phyloP scores from a whole-genome alignment of 192 early-diverging fungal species.

The Funneliformis mosseae region DNA sequence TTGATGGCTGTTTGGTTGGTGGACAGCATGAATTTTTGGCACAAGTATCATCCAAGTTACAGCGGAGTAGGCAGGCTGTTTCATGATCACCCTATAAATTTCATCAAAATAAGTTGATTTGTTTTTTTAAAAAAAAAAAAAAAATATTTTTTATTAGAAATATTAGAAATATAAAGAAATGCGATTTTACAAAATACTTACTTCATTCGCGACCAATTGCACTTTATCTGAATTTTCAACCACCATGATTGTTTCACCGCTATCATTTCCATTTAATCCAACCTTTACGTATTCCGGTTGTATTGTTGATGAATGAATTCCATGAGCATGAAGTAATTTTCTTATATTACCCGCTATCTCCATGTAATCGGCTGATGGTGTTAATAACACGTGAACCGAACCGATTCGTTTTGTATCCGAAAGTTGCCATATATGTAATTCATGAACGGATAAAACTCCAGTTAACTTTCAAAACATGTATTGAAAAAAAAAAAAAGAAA shows the following conservation, averaged over 20 bases:
- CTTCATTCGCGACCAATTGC: background rate
- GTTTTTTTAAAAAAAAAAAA: background rate
- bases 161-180: background rate
- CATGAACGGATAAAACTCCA: slow-evolving; percentile 78
- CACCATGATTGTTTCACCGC: background rate
- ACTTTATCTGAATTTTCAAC: background rate
- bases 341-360: slow-evolving; percentile 71
- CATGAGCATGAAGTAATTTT: slow-evolving; percentile 72
- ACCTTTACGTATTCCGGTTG: slow-evolving; percentile 83
- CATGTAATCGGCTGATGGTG: slow-evolving; percentile 68
- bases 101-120: background rate
- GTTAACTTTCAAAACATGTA: background rate
- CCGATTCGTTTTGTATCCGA: slow-evolving; percentile 82
- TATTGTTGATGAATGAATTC: slow-evolving; percentile 88
- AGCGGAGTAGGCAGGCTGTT: slow-evolving; percentile 35
- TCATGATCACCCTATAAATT: slow-evolving; percentile 19
- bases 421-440: slow-evolving; percentile 92
- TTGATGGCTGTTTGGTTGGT: background rate
- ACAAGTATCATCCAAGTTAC: slow-evolving; percentile 41
- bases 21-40: slow-evolving; percentile 46
- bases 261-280: background rate
- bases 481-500: too few species aligned
- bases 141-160: too few species aligned
- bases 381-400: slow-evolving; percentile 78
- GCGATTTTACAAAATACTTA: background rate